These are phyloP conservation scores for Penicillium sp. DNA, from an alignment of 2,329 filamentous ascomycete species.

Conservation along the genomic window DNA sequence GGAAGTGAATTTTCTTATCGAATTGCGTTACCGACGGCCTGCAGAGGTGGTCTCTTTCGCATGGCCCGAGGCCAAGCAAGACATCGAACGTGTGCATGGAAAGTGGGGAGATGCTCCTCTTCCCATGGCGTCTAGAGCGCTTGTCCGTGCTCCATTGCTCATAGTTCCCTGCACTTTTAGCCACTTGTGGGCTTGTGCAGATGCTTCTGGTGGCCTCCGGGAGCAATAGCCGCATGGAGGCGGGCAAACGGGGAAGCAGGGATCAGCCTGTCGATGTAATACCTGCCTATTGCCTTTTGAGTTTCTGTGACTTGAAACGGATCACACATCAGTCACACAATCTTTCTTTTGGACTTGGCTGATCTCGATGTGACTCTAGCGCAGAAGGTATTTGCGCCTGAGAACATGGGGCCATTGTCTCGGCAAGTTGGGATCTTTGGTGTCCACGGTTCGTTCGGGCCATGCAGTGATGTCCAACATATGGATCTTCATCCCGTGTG, in stretches of 20 bases:
- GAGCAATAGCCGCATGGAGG: slow-evolving; percentile 20
- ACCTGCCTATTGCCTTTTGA: not conserved
- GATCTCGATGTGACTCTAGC: slow-evolving; percentile 16
- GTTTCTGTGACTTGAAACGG: not conserved
- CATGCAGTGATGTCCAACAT: slow-evolving; percentile 39
- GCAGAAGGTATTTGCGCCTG: slow-evolving; percentile 7
- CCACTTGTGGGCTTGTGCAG: slow-evolving; percentile 15
- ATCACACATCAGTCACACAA: slow-evolving; percentile 20
- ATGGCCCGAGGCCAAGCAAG: slow-evolving; percentile 16
- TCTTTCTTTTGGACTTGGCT: slow-evolving; percentile 10
- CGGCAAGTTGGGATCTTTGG: slow-evolving; percentile 12
- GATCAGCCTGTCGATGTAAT: slow-evolving; percentile 8
- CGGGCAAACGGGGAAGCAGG: slow-evolving; percentile 14
- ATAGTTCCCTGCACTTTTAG: slow-evolving; percentile 9
- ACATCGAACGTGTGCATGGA: slow-evolving; percentile 21
- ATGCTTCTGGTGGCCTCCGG: slow-evolving; percentile 5
- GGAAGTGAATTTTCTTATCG: slow-evolving; percentile 3
- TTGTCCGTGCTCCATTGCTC: slow-evolving; percentile 25
- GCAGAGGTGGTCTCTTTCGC: slow-evolving; percentile 10
- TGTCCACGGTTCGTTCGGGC: slow-evolving; percentile 21
- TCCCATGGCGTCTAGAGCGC: slow-evolving; percentile 34
- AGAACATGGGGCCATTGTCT: slow-evolving; percentile 11
- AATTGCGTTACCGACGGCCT: slow-evolving; percentile 15
- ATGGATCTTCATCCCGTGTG: slow-evolving; percentile 24
- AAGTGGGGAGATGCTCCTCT: slow-evolving; percentile 13